Percentiles rank a stretch among this genome's conserved stretches.
phyloP scores from a whole-genome alignment of 177 flowering plant species.

The Vitis hybrid region DNA sequence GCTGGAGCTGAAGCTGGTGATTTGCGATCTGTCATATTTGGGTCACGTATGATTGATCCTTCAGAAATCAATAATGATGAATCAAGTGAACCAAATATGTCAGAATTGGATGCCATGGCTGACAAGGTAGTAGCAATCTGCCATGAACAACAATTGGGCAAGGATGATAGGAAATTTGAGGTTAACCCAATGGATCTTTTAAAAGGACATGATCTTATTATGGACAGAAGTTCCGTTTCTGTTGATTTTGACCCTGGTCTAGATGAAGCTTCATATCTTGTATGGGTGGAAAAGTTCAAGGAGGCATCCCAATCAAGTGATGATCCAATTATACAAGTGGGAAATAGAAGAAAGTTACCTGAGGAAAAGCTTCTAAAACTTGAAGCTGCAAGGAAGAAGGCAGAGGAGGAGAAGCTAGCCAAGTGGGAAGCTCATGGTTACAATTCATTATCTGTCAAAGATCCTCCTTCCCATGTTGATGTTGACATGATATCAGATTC shows the following conservation, averaged over 20 bases:
- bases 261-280: slow-evolving; percentile 78
- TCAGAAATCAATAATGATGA: slow-evolving; percentile 37
- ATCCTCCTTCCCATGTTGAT: slow-evolving; percentile 34
- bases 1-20: slow-evolving; percentile 56
- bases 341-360: slow-evolving; percentile 36
- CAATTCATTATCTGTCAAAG: slow-evolving; percentile 60
- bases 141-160: slow-evolving; percentile 26
- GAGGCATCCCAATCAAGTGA: slow-evolving; percentile 43
- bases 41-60: slow-evolving; percentile 77
- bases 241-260: slow-evolving; percentile 46
- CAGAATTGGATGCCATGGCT: slow-evolving; percentile 50
- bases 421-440: slow-evolving; percentile 92
- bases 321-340: slow-evolving; percentile 29
- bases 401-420: slow-evolving; percentile 71
- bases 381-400: slow-evolving; percentile 73
- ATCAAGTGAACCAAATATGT: slow-evolving; percentile 31
- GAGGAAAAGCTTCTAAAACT: slow-evolving; percentile 47
- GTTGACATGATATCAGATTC: slow-evolving; percentile 45
- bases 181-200: slow-evolving; percentile 35
- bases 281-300: slow-evolving; percentile 87
- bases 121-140: slow-evolving; percentile 70
- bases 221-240: slow-evolving; percentile 24
- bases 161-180: slow-evolving; percentile 59
- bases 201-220: slow-evolving; percentile 28
- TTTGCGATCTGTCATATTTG: slow-evolving; percentile 72